Conservation (phyloP, 352 stramenopile species). For the Phytophthora colocasiae region DNA sequence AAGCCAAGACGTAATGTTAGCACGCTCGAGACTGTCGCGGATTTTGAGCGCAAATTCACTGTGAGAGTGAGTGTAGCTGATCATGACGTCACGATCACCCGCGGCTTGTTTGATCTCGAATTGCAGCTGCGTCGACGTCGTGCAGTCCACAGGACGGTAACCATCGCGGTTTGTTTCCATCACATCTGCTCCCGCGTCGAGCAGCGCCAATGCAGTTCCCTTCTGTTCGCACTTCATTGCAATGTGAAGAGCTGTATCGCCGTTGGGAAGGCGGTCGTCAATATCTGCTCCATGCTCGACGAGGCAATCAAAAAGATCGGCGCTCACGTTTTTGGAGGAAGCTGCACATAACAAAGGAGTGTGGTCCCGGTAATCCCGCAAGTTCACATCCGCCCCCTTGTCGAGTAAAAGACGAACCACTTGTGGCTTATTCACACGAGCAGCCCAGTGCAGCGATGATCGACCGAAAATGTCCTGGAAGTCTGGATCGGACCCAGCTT, state of each 20-base stretch:
- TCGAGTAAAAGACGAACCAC: conserved; percentile 61
- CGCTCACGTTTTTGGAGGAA: conserved; percentile 56
- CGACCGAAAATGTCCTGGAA: conserved; percentile 71
- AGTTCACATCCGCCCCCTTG: conserved; percentile 57
- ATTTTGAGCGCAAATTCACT: conserved; percentile 76
- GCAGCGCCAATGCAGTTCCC: conserved; percentile 62
- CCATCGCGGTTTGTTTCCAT: conserved; percentile 76
- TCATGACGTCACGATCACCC: conserved; percentile 87
- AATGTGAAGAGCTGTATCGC: conserved; percentile 78
- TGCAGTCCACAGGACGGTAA: conserved; percentile 78
- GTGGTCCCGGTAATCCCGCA: conserved; percentile 64
- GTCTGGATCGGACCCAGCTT: conserved; percentile 68
- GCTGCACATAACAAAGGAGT: conserved; percentile 74
- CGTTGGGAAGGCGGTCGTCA: conserved; percentile 69
- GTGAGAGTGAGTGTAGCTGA: conserved; percentile 89
- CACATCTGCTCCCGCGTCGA: conserved; percentile 63
- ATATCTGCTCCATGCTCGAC: conserved; percentile 64
- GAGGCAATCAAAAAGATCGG: conserved; percentile 62
- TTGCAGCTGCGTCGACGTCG: conserved; percentile 81
- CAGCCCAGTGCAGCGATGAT: conserved; percentile 75
- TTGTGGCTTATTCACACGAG: conserved; percentile 57
- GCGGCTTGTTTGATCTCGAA: conserved; percentile 85
- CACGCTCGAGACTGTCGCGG: conserved; percentile 71
- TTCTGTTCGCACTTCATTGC: conserved; percentile 78
- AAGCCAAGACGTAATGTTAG: conserved; percentile 81